Evolutionary conservation across 2,329 filamentous ascomycete genomes (phyloP), one percentile per base, ranked within the genome.

Genomic region (Camillea tinctor): DNA sequence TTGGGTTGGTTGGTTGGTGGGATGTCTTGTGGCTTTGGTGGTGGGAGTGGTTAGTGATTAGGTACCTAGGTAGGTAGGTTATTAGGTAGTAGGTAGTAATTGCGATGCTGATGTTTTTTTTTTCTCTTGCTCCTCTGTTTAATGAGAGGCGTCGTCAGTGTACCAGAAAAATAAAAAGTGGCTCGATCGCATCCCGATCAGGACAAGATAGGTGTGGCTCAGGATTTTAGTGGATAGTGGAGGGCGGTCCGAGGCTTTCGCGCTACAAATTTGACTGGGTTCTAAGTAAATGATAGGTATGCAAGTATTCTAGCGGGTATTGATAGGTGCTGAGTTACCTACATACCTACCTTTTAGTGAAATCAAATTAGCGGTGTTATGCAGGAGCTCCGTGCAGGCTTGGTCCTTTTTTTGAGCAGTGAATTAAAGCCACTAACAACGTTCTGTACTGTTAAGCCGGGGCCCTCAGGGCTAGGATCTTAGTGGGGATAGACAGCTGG

Each of bases 341-440:
- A 44, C 36, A 44, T 44, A 44, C 36, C 36, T n/a, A 44, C 36
- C 36, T 44, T 7, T 58, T 63, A 49, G 54, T 49, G 53, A 58
- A 62, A 62, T 63, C 13, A 44, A 64, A 66, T 66, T 66, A 66
- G 59, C 60, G 62, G 64, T 66, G 58, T 64, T 66, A 66, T 66
- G 64, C 64, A 66, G 62, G 59, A 62, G 57, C 53, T 17, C n/a
- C 54, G 17, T 22, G 21, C 19, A 44, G 36, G 15, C 22, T 17
- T 50, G 36, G 48, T 40, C 24, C 52, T 54, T 19, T 54, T 54
- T 54, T 54, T 11, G 11, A 44, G 36, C 36, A n/a, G 36, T 44
- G 62, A 59, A 61, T 59, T 26, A 9, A 24, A 24, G 52, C 24
- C 26, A 30, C 52, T 40, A 54, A 22, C 26, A 40, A 24, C 20